Base-by-base conservation (phyloP, 225 moss, liverwort and hornwort species). In the Pseudoscleropodium purum region DNA sequence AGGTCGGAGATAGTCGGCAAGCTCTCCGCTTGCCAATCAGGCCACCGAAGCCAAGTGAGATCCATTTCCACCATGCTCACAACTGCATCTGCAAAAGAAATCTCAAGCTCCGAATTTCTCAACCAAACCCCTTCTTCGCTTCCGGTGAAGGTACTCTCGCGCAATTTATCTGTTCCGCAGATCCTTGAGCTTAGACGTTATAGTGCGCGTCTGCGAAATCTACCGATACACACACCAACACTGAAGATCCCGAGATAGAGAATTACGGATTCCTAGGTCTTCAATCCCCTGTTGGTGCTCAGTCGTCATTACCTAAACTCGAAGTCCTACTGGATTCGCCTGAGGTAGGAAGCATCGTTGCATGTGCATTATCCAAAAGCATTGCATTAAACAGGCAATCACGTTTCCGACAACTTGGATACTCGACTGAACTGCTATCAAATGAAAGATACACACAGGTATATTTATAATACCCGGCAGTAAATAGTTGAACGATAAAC, bases 11-110 rank as follows among this genome's bases (percentile, higher is more conserved):
- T 26, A 65, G 68, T 70, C 33, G 95, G 91, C 77, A 85, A 87
- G 83, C 92, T 94, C 92, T 95, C 93, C 80, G 76, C 73, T 62
- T 95, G 91, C 95, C 95, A 95, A 10, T 81, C 87, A 43, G 89
- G 90, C 94, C 91, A 87, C 27, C 52, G 82, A 27, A 75, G 31
- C 87, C 83, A 79, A 43, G 39, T 29, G 34, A 69, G 10, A 78
- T 72, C 64, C 70, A 78, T 52, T 43, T 63, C 69, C 76, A 63
- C 47, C 89, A 77, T 41, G n/a, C 56, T 77, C 78, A 23, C 11
- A 61, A 63, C 82, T 77, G 87, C 73, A 83, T 65, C 87, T 57
- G 51, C 49, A 36, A 29, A 56, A 86, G 79, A 75, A 81, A 80
- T 62, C 84, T n/a, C 45, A 57, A 30, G 45, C 56, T 51, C 15